Base-by-base conservation (phyloP, 176 grass and related monocot genomes). In the Hordeum vulgare region DNA sequence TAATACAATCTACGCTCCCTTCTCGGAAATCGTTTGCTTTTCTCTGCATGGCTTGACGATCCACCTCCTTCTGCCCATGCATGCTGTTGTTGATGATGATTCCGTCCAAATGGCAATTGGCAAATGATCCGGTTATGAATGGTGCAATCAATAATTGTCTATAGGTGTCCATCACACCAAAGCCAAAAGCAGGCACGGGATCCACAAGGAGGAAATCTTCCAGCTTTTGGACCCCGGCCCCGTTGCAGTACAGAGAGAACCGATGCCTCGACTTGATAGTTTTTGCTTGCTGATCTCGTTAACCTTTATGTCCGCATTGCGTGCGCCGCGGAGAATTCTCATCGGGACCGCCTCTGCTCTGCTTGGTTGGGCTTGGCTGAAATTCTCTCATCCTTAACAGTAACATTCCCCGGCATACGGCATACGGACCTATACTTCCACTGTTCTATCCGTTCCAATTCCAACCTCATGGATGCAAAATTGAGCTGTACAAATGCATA, bases 241-340 rank as follows among this genome's bases (percentile, higher is more conserved):
- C 56, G 75, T 69, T 84, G 80, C 72, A n/a, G 76, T 90, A 81
- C 87, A 39, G 81, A 51, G 45, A 39, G 91, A 80, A 92, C 86
- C 76, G 71, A 89, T 92, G 84, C 90, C 73, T 60, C 11, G 80
- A 79, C 51, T 89, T 68, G 86, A 89, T 83, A 60, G 80, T 89
- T 79, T 85, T 89, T 23, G 63, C 90, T 83, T 85, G 47, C 4
- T 74, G 56, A 69, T 76, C 69, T 80, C 41, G 39, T 24, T 74
- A 41, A 67, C 74, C 86, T 89, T 92, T 83, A 79, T 59, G 75
- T 83, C 65, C 64, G 21, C 79, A 15, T 71, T 77, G 65, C 49
- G 9, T 28, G 45, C 37, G 8, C 18, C 31, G 25, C 6, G 7
- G 34, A 74, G 44, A 64, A 75, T 89, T 80, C 61, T 28, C 70